Evolutionary conservation across 2,329 filamentous ascomycete species (phyloP).

Genomic region (Monascus ruber): DNA sequence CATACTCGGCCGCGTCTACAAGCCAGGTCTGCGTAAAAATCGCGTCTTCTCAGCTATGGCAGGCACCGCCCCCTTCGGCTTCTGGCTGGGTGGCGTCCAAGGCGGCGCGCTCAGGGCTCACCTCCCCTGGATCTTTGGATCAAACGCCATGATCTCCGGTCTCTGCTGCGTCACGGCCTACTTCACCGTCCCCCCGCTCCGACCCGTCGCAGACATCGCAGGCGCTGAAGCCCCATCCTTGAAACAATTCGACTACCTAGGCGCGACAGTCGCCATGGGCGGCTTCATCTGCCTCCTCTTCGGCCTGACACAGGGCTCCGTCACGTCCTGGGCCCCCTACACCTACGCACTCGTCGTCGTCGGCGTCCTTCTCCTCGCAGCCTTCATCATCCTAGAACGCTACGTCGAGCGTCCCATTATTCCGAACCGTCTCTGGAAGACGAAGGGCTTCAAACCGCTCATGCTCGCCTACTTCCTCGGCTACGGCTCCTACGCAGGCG

Average conservation of each 20-base stretch:
- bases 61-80: conserved; percentile 36
- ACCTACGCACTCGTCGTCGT: conserved; percentile 38
- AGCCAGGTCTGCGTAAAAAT: conserved; percentile 34
- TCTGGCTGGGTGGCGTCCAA: conserved; percentile 32
- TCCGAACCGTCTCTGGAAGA: conserved; percentile 33
- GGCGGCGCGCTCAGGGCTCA: conserved; percentile 30
- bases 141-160: conserved; percentile 29
- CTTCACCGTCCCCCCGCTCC: conserved; percentile 29
- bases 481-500: conserved; percentile 34
- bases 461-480: conserved; percentile 36
- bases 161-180: conserved; percentile 27
- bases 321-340: conserved; percentile 40
- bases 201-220: conserved; percentile 16
- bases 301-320: conserved; percentile 43
- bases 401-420: conserved; percentile 35
- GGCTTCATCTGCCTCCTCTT: conserved; percentile 46
- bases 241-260: conserved; percentile 27
- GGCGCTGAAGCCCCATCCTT: conserved; percentile 18
- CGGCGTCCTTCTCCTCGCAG: conserved; percentile 34
- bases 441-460: conserved; percentile 32
- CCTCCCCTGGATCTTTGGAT: conserved; percentile 35
- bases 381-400: conserved; percentile 38
- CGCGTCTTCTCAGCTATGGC: conserved; percentile 41
- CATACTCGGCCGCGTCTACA: conserved; percentile 36
- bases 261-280: conserved; percentile 36